Base-by-base conservation (phyloP, 352 stramenopile species). In the Halophytophthora polymorphica region DNA sequence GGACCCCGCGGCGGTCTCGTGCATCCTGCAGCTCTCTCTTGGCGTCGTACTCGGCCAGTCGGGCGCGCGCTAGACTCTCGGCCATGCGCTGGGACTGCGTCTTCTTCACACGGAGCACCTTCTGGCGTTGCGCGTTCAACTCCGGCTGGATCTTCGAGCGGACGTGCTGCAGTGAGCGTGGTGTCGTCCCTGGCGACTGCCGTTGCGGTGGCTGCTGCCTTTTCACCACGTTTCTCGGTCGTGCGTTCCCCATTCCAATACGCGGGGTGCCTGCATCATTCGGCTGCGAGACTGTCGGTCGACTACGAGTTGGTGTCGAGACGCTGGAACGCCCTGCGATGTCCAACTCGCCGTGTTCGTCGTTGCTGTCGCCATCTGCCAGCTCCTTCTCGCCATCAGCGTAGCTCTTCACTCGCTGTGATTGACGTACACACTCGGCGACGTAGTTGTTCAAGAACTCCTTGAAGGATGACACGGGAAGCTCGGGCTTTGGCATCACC, bases 11-110 rank as follows among this genome's bases (percentile, higher is more conserved):
- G 15, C 46, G 33, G 35, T 64, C 52, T 19, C 60, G 48, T 11
- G 50, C 48, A 10, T 69, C 50, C 18, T 80, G 62, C 0, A 73
- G 38, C 48, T 73, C 44, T 43, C 45, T 52, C 28, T 56, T 55
- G 11, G 66, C 64, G 22, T 83, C 75, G 23, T 89, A 90, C 43
- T 88, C 77, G 6, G 67, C 76, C 6, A 90, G 50, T 3, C 80
- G 64, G 17, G 70, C 50, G 7, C 73, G 69, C 8, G 83, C 76
- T 11, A 93, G 47, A 8, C 57, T 68, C 46, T 93, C 83, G 34
- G 83, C 77, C 69, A 90, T 85, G 22, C 82, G 55, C 41, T 91
- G 83, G 22, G 78, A 77, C 49, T 90, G 80, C 1, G 66, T 91
- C 50, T 89, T 93, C 47, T 87, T 84, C 29, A 91, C 72, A 12